Conservation (phyloP, 768 basidiomycete species). For the Mycena venus region DNA sequence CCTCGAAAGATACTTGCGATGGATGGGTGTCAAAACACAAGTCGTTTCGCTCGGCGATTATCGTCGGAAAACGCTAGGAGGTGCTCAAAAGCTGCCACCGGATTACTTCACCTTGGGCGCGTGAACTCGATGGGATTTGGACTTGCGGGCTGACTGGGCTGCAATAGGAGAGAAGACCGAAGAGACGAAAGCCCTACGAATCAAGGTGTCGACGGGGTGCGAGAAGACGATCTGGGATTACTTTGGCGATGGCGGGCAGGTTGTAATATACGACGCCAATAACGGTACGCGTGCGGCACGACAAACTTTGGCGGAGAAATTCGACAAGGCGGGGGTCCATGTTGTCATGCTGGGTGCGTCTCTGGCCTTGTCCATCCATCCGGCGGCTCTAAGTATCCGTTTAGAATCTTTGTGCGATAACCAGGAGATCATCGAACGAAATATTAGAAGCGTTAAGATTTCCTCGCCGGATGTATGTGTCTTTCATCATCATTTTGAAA, state of each 20-base stretch:
- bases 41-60: slow-evolving; percentile 97
- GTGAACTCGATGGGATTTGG: slow-evolving; percentile 30
- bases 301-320: slow-evolving; percentile 84
- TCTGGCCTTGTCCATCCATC: background rate
- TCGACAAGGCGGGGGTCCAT: slow-evolving; percentile 89
- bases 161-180: slow-evolving; percentile 78
- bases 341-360: slow-evolving; percentile 90
- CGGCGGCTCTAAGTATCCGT: background rate
- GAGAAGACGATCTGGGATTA: slow-evolving; percentile 92
- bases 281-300: slow-evolving; percentile 83
- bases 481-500: slow-evolving; percentile 10
- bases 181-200: slow-evolving; percentile 84
- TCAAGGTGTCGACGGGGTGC: slow-evolving; percentile 83
- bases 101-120: slow-evolving; percentile 93
- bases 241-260: slow-evolving; percentile 90
- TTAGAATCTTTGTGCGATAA: slow-evolving; percentile 93
- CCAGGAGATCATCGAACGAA: slow-evolving; percentile 91
- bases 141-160: background rate
- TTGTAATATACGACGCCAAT: slow-evolving; percentile 99
- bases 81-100: slow-evolving; percentile 86
- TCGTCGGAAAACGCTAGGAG: slow-evolving; percentile 89
- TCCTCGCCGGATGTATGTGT: slow-evolving; percentile 93
- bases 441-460: slow-evolving; percentile 97
- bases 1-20: slow-evolving; percentile 96
- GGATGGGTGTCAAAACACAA: slow-evolving; percentile 97